phyloP scores from a whole-genome alignment of 2,329 filamentous ascomycete genomes.

The Cytospora piceicola region DNA sequence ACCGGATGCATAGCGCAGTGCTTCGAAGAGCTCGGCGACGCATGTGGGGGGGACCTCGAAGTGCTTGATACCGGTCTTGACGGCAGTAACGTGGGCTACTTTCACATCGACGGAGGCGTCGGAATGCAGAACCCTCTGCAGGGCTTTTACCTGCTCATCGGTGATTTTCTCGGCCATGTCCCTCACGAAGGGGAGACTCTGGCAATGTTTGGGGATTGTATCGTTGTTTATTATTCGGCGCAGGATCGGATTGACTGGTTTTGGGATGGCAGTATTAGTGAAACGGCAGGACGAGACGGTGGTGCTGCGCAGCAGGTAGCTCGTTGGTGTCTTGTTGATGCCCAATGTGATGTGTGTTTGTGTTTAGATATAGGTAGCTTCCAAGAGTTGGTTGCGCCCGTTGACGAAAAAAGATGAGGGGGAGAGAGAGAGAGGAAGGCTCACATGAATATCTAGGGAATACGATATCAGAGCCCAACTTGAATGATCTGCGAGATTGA shows the following conservation, averaged over 20 bases:
- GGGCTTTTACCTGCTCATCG: conserved; percentile 61
- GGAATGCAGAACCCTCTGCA: conserved; percentile 57
- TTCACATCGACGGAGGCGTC: conserved; percentile 73
- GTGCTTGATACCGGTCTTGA: conserved; percentile 92
- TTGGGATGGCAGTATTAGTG: neutral
- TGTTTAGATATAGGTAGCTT: neutral
- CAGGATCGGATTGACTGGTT: neutral
- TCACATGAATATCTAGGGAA: neutral
- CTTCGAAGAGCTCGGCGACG: conserved; percentile 79
- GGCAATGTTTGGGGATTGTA: neutral
- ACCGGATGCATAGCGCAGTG: conserved; percentile 72
- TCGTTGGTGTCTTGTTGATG: neutral
- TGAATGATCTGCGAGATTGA: conserved; percentile 1
- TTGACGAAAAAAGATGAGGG: neutral
- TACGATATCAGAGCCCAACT: conserved; percentile 1
- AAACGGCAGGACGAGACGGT: neutral
- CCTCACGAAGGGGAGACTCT: neutral
- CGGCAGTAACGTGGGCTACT: conserved; percentile 69
- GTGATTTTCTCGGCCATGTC: conserved; percentile 61
- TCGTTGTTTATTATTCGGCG: conserved; percentile 1
- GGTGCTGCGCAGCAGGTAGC: neutral
- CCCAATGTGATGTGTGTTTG: neutral
- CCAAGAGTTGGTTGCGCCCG: neutral
- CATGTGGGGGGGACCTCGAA: conserved; percentile 80
- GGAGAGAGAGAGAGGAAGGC: neutral